These are phyloP conservation scores for Hypholoma sublateritium DNA, from an alignment of 768 basidiomycete species.

Conservation along the genomic window DNA sequence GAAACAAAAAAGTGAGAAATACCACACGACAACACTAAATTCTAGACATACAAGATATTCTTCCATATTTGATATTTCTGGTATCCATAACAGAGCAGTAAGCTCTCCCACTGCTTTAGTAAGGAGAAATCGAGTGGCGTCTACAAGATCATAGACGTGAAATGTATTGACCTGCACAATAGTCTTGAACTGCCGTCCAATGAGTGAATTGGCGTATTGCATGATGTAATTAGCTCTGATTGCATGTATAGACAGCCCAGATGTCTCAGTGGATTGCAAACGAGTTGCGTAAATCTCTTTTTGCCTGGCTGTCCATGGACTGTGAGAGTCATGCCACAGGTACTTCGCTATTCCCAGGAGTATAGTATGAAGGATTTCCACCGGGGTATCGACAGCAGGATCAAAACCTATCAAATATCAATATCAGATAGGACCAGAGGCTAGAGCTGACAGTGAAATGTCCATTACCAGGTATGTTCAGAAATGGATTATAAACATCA, in stretches of 20 bases:
- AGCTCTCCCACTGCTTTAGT: slow-evolving; percentile 34
- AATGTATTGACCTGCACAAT: slow-evolving; percentile 36
- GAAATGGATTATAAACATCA: slow-evolving; percentile 29
- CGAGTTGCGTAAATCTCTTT: slow-evolving; percentile 20
- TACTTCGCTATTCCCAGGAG: slow-evolving; percentile 46
- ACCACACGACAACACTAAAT: no score
- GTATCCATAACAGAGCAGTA: slow-evolving; percentile 38
- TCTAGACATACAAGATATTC: slow-evolving; percentile 31
- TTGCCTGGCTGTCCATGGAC: background rate
- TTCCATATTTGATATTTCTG: slow-evolving; percentile 33
- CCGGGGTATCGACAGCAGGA: slow-evolving; percentile 31
- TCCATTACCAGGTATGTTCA: slow-evolving; percentile 23
- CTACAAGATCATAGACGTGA: slow-evolving; percentile 34
- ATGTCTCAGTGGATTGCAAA: slow-evolving; percentile 21
- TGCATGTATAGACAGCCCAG: background rate
- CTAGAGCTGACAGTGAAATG: background rate
- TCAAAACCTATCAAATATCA: slow-evolving; percentile 25
- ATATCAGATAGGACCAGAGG: background rate
- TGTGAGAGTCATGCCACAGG: slow-evolving; percentile 35
- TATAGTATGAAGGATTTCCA: slow-evolving; percentile 46
- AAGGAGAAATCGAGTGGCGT: slow-evolving; percentile 19
- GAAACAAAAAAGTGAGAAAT: background rate
- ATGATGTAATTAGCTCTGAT: background rate
- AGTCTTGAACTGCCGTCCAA: slow-evolving; percentile 21
- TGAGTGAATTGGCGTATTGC: background rate